Conservation (phyloP, 2,329 filamentous ascomycete species). For the Ophiostoma angusticollis region DNA sequence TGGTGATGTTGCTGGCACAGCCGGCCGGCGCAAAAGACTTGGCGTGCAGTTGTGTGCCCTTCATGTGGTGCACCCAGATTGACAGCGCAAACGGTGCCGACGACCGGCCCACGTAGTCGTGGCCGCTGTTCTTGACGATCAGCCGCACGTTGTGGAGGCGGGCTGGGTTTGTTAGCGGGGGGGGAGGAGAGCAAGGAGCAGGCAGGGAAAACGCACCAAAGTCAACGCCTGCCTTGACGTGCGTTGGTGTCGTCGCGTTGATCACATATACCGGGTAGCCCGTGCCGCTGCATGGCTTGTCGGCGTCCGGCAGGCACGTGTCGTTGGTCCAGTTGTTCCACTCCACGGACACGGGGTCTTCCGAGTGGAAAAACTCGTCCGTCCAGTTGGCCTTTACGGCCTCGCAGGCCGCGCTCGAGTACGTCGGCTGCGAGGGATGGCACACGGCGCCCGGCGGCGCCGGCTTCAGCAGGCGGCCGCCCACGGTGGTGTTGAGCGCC, state of each 20-base stretch:
- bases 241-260: conserved; percentile 24
- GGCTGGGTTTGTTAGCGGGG: conserved; percentile 13
- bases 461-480: conserved; percentile 8
- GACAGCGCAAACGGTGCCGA: conserved; percentile 35
- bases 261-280: conserved; percentile 8
- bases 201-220: neutral
- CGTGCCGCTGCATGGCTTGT: conserved; percentile 24
- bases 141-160: conserved; percentile 22
- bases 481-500: conserved; percentile 6
- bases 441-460: conserved; percentile 5
- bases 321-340: conserved; percentile 35
- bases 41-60: conserved; percentile 36
- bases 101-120: conserved; percentile 29
- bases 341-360: conserved; percentile 24
- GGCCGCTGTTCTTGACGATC: conserved; percentile 29
- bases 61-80: conserved; percentile 21
- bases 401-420: neutral
- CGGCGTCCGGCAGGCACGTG: conserved; percentile 33
- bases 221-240: conserved; percentile 19
- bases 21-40: conserved; percentile 5
- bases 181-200: neutral
- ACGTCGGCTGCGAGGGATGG: conserved; percentile 6
- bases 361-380: conserved; percentile 24
- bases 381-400: conserved; percentile 2
- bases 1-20: conserved; percentile 17